Percentiles rank a stretch among this genome's conserved stretches.
These are phyloP conservation scores for Lepidium campestre DNA, from an alignment of 441 rosid genomes.

Conservation along the genomic window DNA sequence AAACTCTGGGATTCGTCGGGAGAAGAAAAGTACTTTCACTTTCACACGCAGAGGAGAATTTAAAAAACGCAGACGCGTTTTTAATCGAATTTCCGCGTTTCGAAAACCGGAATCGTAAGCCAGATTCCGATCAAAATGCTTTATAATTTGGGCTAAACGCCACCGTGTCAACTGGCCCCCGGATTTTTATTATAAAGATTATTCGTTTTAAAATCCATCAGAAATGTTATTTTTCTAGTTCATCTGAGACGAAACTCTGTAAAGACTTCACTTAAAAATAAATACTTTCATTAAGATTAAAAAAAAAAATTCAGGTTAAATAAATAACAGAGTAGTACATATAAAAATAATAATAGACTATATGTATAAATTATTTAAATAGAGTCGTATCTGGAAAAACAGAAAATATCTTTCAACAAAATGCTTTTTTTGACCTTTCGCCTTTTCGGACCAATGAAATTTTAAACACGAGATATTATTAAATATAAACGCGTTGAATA, in stretches of 20 bases:
- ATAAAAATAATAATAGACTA: no score
- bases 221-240: no score
- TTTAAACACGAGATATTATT: no score
- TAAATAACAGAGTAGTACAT: no score
- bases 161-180: not conserved
- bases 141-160: not conserved
- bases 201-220: no score
- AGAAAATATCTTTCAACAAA: constrained; percentile 4
- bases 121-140: constrained; percentile 2
- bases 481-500: not conserved
- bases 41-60: not conserved
- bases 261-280: no score
- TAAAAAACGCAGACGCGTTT: constrained; percentile 19
- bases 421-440: constrained; percentile 8
- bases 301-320: no score
- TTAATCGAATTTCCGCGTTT: not conserved
- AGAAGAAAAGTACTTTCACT: not conserved
- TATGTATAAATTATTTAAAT: no score
- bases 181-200: no score
- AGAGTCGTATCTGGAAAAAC: no score
- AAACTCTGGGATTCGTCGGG: constrained; percentile 3
- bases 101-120: not conserved
- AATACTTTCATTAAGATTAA: no score
- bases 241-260: no score
- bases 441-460: constrained; percentile 8